Evolutionary conservation across 1,284 basidiomycete species (phyloP), one percentile per base, ranked within the genome.

Genomic region (Coriolopsis trogii): DNA sequence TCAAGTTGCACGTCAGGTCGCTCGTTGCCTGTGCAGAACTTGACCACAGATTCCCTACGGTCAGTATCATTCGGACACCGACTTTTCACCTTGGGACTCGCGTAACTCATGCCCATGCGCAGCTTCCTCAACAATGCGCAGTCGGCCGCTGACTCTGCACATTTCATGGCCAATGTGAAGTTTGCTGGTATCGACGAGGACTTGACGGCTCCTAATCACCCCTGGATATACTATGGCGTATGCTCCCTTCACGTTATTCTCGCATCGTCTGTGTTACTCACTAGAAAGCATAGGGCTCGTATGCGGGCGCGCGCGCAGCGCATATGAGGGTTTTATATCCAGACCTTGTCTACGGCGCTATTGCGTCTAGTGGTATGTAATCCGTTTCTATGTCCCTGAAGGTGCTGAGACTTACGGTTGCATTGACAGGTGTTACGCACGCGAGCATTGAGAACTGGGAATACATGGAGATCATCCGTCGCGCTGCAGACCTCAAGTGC

Each of bases 171-270:
- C 6, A 81, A 87, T 52, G 84, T 97, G 65, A 79, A 86, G 59
- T 88, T 95, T 49, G 71, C 79, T 1, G 87, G 87, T 0, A 81
- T 95, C 23, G 73, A 84, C 4, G 82, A 89, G 52, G 79, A 88
- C 56, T 63, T 92, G 50, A 85, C 86, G 3, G 81, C 86, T 4
- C 83, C 80, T 3, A 76, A 70, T 26, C 87, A 88, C 0, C 91
- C 93, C 1, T 96, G 95, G 90, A 93, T 98, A 58, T 96, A 96
- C 70, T 97, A 97, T 63, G 95, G 96, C 24, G 93, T 87, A 69
- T n/a, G 75, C n/a, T n/a, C n/a, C n/a, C n/a, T 64, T 20, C 36
- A 12, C 42, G 12, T 34, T 24, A 6, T 34, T 4, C 26, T 8
- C 18, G 23, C 12, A 28, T 13, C 23, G 6, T 18, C n/a, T 6